Evolutionary conservation across 1,284 basidiomycete species (phyloP).

Genomic region (Farysia itapuensis): DNA sequence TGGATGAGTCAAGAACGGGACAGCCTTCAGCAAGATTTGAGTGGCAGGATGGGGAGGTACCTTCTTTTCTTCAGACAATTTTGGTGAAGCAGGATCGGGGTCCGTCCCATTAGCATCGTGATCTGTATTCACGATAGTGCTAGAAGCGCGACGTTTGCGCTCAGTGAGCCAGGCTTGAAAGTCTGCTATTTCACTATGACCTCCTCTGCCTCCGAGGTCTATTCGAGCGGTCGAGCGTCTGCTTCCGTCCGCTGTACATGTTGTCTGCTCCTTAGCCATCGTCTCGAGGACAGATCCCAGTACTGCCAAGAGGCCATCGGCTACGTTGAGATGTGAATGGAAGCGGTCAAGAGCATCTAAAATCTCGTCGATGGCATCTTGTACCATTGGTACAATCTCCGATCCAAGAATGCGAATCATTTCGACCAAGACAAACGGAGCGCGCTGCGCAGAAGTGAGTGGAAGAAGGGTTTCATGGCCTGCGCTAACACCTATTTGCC

Average conservation of each 20-base stretch:
- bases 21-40: constrained; percentile 24
- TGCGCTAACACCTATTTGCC: too few species aligned
- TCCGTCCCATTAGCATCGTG: background rate
- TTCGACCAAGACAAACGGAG: constrained; percentile 57
- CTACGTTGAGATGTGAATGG: constrained; percentile 43
- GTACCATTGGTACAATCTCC: constrained; percentile 49
- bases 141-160: constrained; percentile 1
- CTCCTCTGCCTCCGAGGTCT: too few species aligned
- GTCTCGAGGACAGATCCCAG: constrained; percentile 45
- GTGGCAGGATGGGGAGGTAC: too few species aligned
- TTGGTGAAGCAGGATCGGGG: background rate
- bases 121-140: background rate
- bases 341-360: constrained; percentile 56
- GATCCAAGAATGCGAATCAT: constrained; percentile 51
- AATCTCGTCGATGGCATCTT: constrained; percentile 58
- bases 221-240: background rate
- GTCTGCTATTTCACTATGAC: constrained; percentile 5
- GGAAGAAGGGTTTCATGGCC: constrained; percentile 24
- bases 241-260: background rate
- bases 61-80: constrained; percentile 15
- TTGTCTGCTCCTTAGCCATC: constrained; percentile 26
- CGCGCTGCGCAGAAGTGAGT: constrained; percentile 43
- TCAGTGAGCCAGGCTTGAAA: constrained; percentile 6
- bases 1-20: constrained; percentile 35
- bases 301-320: constrained; percentile 46